A percentile compares a stretch with the other conserved stretches of the same genome.
Conservation (phyloP, 2,329 filamentous ascomycete species). For the Aspergillus chevalieri region DNA sequence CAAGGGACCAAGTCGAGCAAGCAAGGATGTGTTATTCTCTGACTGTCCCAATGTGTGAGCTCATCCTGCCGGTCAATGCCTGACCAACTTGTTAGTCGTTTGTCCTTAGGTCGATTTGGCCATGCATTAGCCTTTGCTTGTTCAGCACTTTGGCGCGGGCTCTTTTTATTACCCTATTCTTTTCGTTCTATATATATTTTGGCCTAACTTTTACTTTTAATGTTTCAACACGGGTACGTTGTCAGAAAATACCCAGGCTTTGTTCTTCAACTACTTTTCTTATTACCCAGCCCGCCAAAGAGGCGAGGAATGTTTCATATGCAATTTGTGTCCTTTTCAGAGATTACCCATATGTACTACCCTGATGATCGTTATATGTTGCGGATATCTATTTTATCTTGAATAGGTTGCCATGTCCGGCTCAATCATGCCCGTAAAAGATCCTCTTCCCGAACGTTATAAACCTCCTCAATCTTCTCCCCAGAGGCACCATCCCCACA, state of each 20-base stretch:
- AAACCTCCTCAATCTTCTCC: slow-evolving; percentile 36
- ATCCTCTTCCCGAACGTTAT: slow-evolving; percentile 31
- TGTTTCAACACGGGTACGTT: slow-evolving; percentile 5
- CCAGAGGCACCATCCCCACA: slow-evolving; percentile 22
- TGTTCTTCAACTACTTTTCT: background rate
- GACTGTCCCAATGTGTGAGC: slow-evolving; percentile 8
- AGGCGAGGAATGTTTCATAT: too few species aligned
- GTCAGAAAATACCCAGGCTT: slow-evolving; percentile 1
- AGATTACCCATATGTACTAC: background rate
- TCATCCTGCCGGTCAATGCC: background rate
- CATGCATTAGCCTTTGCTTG: slow-evolving; percentile 1
- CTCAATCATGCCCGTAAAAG: slow-evolving; percentile 5
- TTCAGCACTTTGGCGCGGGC: slow-evolving; percentile 9
- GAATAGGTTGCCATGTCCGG: too few species aligned
- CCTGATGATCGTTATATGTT: background rate
- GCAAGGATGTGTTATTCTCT: slow-evolving; percentile 32
- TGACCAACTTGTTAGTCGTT: too few species aligned
- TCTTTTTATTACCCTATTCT: slow-evolving; percentile 5
- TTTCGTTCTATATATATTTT: slow-evolving; percentile 16
- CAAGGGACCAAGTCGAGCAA: slow-evolving; percentile 27
- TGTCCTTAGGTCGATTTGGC: background rate
- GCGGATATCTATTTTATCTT: background rate
- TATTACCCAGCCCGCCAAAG: background rate
- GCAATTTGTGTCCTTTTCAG: background rate
- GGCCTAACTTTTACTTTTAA: slow-evolving; percentile 9